These are phyloP conservation scores for Clonostachys chloroleuca DNA, from an alignment of 2,329 filamentous ascomycete genomes.

Conservation along the genomic window DNA sequence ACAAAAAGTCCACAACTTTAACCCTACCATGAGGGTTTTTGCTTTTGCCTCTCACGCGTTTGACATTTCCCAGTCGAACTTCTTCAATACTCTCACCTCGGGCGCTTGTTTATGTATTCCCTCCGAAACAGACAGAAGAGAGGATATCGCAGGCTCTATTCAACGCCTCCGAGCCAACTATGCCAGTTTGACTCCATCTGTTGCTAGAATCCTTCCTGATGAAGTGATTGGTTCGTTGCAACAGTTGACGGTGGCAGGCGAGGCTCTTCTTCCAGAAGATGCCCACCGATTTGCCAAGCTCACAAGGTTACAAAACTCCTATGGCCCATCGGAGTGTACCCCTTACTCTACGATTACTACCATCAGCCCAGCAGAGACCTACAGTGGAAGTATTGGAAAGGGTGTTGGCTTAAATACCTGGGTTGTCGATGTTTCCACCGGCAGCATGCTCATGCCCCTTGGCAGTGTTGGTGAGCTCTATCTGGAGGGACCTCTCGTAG, in stretches of 20 bases:
- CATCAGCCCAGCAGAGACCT: conserved; percentile 10
- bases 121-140: conserved; percentile 6
- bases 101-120: conserved; percentile 9
- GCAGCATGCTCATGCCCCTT: background rate
- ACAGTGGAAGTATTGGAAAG: conserved; percentile 3
- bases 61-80: conserved; percentile 4
- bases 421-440: conserved; percentile 9
- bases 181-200: too few relatives aligned
- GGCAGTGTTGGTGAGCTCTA: conserved; percentile 31
- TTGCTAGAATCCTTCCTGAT: too few relatives aligned
- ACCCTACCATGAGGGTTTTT: background rate
- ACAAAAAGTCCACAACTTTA: conserved; percentile 16
- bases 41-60: conserved; percentile 8
- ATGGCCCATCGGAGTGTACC: conserved; percentile 41
- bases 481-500: conserved; percentile 44
- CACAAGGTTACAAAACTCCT: too few relatives aligned
- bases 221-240: too few relatives aligned
- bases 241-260: too few relatives aligned
- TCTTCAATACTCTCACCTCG: conserved; percentile 1
- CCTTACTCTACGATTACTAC: too few relatives aligned
- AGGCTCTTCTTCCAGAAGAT: too few relatives aligned
- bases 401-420: conserved; percentile 7
- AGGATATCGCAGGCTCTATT: too few relatives aligned
- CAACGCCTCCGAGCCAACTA: too few relatives aligned
- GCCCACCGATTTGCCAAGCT: too few relatives aligned